Base-by-base conservation (phyloP, 805 yeast genomes). In the Yarrowia osloensis region DNA sequence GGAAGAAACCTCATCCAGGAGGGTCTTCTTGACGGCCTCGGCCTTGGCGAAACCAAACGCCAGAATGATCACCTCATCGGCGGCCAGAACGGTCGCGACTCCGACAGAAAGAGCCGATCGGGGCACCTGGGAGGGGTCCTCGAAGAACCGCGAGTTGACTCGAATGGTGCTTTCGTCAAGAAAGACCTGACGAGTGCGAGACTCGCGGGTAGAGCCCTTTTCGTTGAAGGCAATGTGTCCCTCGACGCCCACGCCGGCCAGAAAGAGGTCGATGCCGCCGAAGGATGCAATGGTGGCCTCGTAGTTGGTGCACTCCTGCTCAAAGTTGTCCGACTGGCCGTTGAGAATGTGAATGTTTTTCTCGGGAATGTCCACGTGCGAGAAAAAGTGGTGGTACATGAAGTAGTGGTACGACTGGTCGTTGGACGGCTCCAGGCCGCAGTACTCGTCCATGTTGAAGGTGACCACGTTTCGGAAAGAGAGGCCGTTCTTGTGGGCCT, bases 161-260 rank as follows among this genome's bases (percentile, higher is more conserved):
- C 76, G 73, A 42, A 85, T 80, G 8, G 88, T 85, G 44, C 82
- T 78, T 50, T 79, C 77, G 15, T 80, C 88, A 66, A 85, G 77
- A 2, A 73, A 71, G 44, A 85, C 84, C 68, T 75, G 74, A 68
- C 88, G 76, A 1, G 88, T 85, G 31, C 67, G 73, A 11, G 84
- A 79, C 68, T 75, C 73, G 67, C 84, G 79, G 2, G 79, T 29
- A 6, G 86, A 82, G 11, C 88, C 88, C 19, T 81, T 78, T 75
- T 85, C 88, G 74, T 85, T 85, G 72, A 85, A 85, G 1, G 88
- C 88, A 70, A 85, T 77, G 73, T 85, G 88, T 33, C 88, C 88
- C 71, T 85, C 85, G 17, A 86, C 84, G 0, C 88, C 88, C 71
- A 85, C 77, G 1, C 88, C 88, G 6, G 88, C 88, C 71, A 85